A percentile compares a stretch with the other conserved stretches of the same genome.
phyloP scores from a whole-genome alignment of 31 red algal genomes.

The Bonnemaisonia californica region DNA sequence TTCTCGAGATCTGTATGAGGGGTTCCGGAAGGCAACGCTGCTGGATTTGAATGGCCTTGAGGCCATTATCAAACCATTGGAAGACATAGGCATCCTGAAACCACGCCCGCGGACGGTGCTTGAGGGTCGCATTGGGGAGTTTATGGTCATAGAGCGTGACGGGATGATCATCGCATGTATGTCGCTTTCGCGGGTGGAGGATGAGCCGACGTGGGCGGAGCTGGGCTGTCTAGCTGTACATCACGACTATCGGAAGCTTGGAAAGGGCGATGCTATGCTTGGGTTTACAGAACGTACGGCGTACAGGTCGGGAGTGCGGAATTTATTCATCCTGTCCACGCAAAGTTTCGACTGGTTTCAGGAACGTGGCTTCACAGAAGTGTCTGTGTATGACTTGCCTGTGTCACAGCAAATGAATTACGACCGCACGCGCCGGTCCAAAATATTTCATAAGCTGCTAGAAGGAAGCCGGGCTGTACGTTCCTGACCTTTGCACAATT shows the following conservation, averaged over 20 bases:
- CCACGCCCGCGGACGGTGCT: constrained; percentile 72
- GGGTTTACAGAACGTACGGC: constrained; percentile 86
- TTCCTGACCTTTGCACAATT: background rate
- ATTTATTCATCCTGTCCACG: constrained; percentile 90
- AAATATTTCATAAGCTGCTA: constrained; percentile 87
- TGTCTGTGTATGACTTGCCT: constrained; percentile 75
- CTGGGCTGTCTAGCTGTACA: constrained; percentile 91
- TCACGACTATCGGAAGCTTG: constrained; percentile 83
- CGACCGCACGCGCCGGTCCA: constrained; percentile 72
- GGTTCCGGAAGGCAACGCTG: constrained; percentile 59
- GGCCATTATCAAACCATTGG: constrained; percentile 86
- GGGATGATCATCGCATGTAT: constrained; percentile 97
- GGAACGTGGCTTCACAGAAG: constrained; percentile 88
- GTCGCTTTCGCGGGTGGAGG: constrained; percentile 66
- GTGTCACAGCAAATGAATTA: constrained; percentile 55
- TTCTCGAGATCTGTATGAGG: constrained; percentile 92
- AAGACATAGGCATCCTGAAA: constrained; percentile 87
- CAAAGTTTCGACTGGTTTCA: constrained; percentile 96
- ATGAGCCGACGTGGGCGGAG: constrained; percentile 73
- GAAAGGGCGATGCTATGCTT: constrained; percentile 96
- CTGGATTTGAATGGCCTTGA: constrained; percentile 82
- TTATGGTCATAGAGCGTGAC: constrained; percentile 93
- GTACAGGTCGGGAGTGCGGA: constrained; percentile 73
- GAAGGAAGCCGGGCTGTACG: constrained; percentile 31
- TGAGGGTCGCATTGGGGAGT: constrained; percentile 78